phyloP scores from a whole-genome alignment of 352 stramenopile genomes.

The Halophytophthora batemanensis region DNA sequence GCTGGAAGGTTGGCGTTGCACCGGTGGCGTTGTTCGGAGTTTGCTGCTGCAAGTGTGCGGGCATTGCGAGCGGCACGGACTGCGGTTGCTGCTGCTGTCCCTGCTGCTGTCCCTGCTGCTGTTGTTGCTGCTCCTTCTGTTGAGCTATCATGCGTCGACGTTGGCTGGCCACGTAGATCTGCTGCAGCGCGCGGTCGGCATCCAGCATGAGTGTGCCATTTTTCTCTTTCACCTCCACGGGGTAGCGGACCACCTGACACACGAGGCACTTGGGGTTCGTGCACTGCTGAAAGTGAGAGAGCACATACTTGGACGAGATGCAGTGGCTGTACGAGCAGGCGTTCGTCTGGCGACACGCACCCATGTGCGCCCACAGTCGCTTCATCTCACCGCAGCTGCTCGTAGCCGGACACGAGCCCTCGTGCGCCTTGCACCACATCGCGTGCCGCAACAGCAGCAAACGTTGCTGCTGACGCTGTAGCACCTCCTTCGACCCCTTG shows the following conservation, averaged over 20 bases:
- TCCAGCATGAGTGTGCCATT: conserved; percentile 83
- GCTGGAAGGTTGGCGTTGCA: conserved; percentile 17
- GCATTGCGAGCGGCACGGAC: conserved; percentile 21
- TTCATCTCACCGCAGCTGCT: conserved; percentile 98
- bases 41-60: conserved; percentile 28
- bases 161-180: conserved; percentile 76
- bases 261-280: conserved; percentile 97
- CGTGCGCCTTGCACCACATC: conserved; percentile 96
- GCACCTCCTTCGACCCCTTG: conserved; percentile 89
- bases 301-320: conserved; percentile 98
- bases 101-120: conserved; percentile 25
- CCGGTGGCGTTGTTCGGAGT: conserved; percentile 16
- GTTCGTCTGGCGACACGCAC: conserved; percentile 95
- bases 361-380: conserved; percentile 98
- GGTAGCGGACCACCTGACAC: conserved; percentile 96
- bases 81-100: conserved; percentile 10
- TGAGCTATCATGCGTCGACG: conserved; percentile 43
- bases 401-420: conserved; percentile 92
- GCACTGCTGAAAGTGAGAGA: conserved; percentile 99
- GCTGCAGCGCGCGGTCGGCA: conserved; percentile 66
- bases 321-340: conserved; percentile 97
- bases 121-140: conserved; percentile 33
- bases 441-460: conserved; percentile 96
- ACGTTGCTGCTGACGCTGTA: conserved; percentile 97
- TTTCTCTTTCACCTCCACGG: conserved; percentile 94